Evolutionary conservation across 495 filamentous ascomycete genomes (phyloP).

Genomic region (Aspergillus wentii): DNA sequence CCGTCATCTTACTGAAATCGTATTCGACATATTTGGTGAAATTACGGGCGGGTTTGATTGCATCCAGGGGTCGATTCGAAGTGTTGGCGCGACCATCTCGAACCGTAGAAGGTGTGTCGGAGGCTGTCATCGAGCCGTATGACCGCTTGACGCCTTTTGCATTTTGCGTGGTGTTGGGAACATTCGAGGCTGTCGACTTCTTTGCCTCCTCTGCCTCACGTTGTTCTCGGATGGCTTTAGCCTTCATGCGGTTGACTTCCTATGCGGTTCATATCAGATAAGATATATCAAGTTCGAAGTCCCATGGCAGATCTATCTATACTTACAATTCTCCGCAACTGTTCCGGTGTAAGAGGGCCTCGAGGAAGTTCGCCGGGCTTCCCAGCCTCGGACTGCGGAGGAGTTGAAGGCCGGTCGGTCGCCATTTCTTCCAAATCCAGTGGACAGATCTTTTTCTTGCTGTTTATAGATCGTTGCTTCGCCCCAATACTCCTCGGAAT

Average conservation of each 20-base stretch:
- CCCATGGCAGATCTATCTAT: neutral
- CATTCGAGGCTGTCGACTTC: conserved; percentile 13
- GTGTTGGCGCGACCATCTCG: conserved; percentile 58
- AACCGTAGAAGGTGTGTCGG: conserved; percentile 52
- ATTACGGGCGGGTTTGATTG: conserved; percentile 69
- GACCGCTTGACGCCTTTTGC: conserved; percentile 54
- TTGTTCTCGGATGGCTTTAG: conserved; percentile 79
- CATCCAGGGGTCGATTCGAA: conserved; percentile 39
- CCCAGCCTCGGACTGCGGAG: conserved; percentile 33
- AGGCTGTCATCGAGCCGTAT: conserved; percentile 57
- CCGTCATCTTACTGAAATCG: conserved; percentile 95
- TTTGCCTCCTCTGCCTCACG: conserved; percentile 51
- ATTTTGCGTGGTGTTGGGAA: conserved; percentile 13
- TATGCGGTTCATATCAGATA: conserved; percentile 24
- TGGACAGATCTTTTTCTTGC: too few species aligned
- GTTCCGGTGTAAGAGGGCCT: conserved; percentile 67
- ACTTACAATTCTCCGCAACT: conserved; percentile 64
- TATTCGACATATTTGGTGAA: conserved; percentile 94
- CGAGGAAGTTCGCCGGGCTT: conserved; percentile 36
- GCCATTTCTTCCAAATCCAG: conserved; percentile 13
- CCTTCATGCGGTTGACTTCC: conserved; percentile 89
- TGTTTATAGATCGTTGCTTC: too few species aligned
- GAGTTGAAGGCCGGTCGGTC: conserved; percentile 54
- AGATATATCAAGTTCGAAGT: too few species aligned
- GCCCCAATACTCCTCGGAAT: too few species aligned